Base-by-base conservation (phyloP, 2,329 filamentous ascomycete genomes). In the Dactylonectria estremocensis region DNA sequence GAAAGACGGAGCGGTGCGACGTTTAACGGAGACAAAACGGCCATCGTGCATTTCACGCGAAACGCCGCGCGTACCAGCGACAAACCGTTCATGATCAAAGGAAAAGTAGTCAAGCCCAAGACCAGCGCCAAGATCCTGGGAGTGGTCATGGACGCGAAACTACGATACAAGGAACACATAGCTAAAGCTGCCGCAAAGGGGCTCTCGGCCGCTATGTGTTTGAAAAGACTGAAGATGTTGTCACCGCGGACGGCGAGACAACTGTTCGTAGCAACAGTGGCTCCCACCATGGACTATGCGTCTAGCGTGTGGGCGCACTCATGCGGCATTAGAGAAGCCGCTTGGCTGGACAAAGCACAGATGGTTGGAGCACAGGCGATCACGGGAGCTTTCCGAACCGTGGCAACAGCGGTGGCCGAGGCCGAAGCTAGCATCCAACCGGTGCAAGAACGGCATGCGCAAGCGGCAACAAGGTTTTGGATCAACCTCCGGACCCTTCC, bases 121-220 rank as follows among this genome's bases (percentile, higher is more conserved):
- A 37, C 35, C 35, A 37, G 35, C 35, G 35, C 35, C 10, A 37
- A 37, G 35, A 37, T 28, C 24, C 24, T 28, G 24, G 35, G 35
- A 37, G 49, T 52, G 49, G 22, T 52, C 11, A 52, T 52, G 49
- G 49, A 52, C 24, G 22, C 11, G 22, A 31, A 52, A 28, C 22
- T 52, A 31, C 49, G 49, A 13, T 52, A 31, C 22, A 31, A 50
- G 49, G 22, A 52, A 52, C 24, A 52, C 22, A 31, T 31, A 28
- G 49, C 49, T 5, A 52, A 16, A 31, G 49, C 49, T 31, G 49
- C 49, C n/a, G 22, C 49, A 24, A 52, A 52, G 49, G 49, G 49
- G 22, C 28, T 52, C 22, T 11, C 49, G 22, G 49, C 49, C 14
- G 20, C 22, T 16, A 52, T 52, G 49, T 52, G 22, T 28, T 24